Conservation (phyloP, 106 monocot genomes). For the Amphibolis antarctica region DNA sequence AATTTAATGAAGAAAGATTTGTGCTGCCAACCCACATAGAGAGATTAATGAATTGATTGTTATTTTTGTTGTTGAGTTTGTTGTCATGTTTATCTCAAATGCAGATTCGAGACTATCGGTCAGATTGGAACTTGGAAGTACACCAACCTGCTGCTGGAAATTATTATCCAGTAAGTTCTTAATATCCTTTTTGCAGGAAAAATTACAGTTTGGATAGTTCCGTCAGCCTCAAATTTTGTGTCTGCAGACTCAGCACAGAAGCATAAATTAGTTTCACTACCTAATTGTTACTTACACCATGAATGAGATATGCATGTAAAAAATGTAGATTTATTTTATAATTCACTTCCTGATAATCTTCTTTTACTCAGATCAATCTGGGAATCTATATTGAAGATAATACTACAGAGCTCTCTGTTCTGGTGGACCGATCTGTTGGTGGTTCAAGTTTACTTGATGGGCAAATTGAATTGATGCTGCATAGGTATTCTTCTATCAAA, state of each 20-base stretch:
- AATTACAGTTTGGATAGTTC: neutral
- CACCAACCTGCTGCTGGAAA: constrained; percentile 95
- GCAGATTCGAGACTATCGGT: constrained; percentile 91
- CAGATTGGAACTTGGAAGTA: constrained; percentile 82
- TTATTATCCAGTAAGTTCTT: constrained; percentile 86
- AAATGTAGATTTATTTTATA: too few species aligned
- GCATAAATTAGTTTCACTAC: too few species aligned
- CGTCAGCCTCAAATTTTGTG: neutral
- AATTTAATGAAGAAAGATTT: too few species aligned
- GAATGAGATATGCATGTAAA: too few species aligned
- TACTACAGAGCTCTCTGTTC: constrained; percentile 56
- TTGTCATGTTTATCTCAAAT: constrained; percentile 15
- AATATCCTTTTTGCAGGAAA: constrained; percentile 1
- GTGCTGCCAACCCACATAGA: too few species aligned
- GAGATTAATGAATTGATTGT: neutral
- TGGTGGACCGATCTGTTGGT: constrained; percentile 85
- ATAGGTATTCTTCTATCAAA: constrained; percentile 43
- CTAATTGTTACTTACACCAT: too few species aligned
- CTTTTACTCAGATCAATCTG: constrained; percentile 72
- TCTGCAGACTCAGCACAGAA: too few species aligned
- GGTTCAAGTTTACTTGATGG: constrained; percentile 86
- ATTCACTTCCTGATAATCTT: neutral
- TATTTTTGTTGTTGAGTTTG: constrained; percentile 6
- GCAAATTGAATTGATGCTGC: constrained; percentile 88
- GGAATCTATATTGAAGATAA: constrained; percentile 71